Conservation (phyloP, 139 green algal genomes). For the Chlamydomonas asymmetrica region DNA sequence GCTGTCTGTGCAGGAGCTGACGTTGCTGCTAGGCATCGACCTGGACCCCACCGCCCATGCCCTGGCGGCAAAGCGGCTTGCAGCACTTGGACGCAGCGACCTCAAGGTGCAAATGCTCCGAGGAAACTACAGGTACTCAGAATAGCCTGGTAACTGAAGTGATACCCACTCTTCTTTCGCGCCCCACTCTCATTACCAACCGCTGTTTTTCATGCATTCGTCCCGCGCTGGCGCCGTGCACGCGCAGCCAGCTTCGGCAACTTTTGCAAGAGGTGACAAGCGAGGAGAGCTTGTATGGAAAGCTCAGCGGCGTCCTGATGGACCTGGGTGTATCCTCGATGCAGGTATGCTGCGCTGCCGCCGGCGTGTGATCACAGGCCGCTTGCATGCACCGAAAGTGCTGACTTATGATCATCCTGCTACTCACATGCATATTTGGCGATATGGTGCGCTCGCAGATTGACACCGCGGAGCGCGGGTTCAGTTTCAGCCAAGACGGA, state of each 20-base stretch:
- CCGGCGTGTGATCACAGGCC: neutral
- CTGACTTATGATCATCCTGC: too few species aligned
- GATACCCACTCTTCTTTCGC: too few species aligned
- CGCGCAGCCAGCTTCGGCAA: too few species aligned
- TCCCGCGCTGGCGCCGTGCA: too few species aligned
- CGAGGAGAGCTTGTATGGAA: too few species aligned
- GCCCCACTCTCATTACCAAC: too few species aligned
- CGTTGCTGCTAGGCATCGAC: slow-evolving; percentile 81
- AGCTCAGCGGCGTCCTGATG: slow-evolving; percentile 83
- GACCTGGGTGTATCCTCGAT: slow-evolving; percentile 97
- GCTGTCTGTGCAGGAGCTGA: slow-evolving; percentile 60
- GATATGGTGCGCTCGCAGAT: slow-evolving; percentile 73
- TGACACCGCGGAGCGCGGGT: slow-evolving; percentile 83
- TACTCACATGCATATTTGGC: too few species aligned
- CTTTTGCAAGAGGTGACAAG: too few species aligned
- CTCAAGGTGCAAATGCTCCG: slow-evolving; percentile 43
- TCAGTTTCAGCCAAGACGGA: slow-evolving; percentile 84
- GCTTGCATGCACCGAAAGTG: too few species aligned
- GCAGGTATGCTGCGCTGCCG: slow-evolving; percentile 64
- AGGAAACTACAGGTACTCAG: slow-evolving; percentile 71
- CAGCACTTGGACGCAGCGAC: neutral
- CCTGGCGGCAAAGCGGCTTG: slow-evolving; percentile 64
- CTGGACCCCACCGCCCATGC: slow-evolving; percentile 76
- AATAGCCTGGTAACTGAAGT: too few species aligned
- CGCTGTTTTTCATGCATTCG: too few species aligned